Evolutionary conservation across 2,329 filamentous ascomycete species (phyloP).

Genomic region (Nectriaceae sp.): DNA sequence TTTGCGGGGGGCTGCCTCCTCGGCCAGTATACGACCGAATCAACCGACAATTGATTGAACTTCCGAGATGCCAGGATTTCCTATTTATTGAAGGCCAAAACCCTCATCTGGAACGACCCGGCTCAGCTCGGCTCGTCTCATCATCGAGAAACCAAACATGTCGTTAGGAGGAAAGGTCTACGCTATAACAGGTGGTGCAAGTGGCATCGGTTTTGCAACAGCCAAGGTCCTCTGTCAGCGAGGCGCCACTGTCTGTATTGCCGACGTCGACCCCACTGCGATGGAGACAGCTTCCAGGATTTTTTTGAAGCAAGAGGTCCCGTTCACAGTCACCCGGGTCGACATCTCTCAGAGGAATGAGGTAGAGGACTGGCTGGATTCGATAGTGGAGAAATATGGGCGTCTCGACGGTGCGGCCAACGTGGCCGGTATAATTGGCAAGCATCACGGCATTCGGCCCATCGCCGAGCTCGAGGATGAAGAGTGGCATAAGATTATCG

Average conservation of each 20-base stretch:
- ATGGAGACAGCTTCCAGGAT: conserved; percentile 32
- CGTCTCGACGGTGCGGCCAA: conserved; percentile 58
- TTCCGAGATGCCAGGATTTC: no score
- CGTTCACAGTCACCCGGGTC: conserved; percentile 42
- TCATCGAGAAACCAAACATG: no score
- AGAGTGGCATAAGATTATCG: conserved; percentile 51
- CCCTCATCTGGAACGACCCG: no score
- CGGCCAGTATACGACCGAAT: no score
- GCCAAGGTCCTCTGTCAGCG: conserved; percentile 38
- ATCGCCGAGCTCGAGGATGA: conserved; percentile 47
- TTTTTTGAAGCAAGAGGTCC: conserved; percentile 28
- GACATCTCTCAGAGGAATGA: conserved; percentile 49
- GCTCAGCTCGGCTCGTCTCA: no score
- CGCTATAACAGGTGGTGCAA: conserved; percentile 45
- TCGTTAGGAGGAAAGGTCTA: conserved; percentile 37
- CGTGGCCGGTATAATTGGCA: conserved; percentile 53
- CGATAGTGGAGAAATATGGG: conserved; percentile 50
- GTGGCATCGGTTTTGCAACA: conserved; percentile 46
- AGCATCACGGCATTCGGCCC: conserved; percentile 40
- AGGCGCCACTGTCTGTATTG: conserved; percentile 41
- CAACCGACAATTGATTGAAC: no score
- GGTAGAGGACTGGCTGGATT: conserved; percentile 53
- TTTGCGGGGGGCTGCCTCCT: neutral
- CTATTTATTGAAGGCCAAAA: no score
- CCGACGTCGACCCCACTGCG: conserved; percentile 37